Evolutionary conservation across 176 grass and related monocot genomes (phyloP), one percentile per base, ranked within the genome.

Genomic region (Dendrocalamus sinicus): DNA sequence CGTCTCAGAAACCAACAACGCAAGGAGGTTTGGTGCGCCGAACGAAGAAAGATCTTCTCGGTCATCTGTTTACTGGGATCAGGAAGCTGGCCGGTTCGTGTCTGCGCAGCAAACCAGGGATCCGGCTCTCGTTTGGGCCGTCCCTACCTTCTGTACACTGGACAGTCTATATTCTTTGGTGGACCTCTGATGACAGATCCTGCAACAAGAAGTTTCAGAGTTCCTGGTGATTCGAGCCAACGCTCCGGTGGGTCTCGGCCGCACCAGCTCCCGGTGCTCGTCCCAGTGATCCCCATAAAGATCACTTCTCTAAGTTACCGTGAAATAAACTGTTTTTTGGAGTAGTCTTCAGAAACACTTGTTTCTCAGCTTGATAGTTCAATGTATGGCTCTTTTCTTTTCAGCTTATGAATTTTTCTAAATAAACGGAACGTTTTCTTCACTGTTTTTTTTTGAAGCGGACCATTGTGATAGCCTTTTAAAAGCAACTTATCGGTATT

Each of bases 151-250:
- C 76, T 89, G 16, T 94, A 99, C 90, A 92, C 87, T 0, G 94
- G 94, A 59, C 97, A 92, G 67, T 92, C 92, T 19, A 96, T 96
- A 83, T 96, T 99, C 91, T 99, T 94, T 81, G 97, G 97, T 48
- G 97, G 94, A 32, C 81, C 95, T 89, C 78, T 92, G 77, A 84
- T 81, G 43, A 58, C 82, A 72, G 87, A 94, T 51, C 61, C 86
- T 62, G 41, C 89, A 20, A 59, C 88, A 3, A 95, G 95, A 85
- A 97, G 95, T 58, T 93, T 90, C 79, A 84, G 86, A 91, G 87
- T 89, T 66, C 81, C 71, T 44, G 89, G 87, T 5, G 81, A 76
- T 51, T 94, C 92, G 4, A 91, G 86, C 81, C 92, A 91, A 48
- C 79, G 89, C 17, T 78, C 78, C 1, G 41, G 81, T 14, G 87